Conservation (phyloP, 2,329 filamentous ascomycete genomes). For the Stylonectria norvegica region DNA sequence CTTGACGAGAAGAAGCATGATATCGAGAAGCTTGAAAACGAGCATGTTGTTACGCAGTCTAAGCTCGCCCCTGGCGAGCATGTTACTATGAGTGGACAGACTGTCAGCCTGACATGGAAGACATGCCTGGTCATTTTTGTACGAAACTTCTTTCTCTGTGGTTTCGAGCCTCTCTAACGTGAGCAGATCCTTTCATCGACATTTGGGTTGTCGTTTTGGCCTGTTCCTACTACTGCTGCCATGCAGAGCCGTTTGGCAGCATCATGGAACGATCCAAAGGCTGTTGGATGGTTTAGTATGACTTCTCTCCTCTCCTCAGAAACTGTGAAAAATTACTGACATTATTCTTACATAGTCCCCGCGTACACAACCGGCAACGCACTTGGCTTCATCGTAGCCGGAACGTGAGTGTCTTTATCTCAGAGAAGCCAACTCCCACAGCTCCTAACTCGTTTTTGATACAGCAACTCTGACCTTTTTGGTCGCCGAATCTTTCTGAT, state of each 20-base stretch:
- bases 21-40: not conserved
- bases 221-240: slow-evolving; percentile 1
- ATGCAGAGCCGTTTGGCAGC: not conserved
- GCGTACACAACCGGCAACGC: not conserved
- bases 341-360: not conserved
- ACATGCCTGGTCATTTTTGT: not conserved
- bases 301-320: not conserved
- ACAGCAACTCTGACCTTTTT: not conserved
- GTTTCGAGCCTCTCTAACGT: not conserved
- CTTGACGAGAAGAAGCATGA: not conserved
- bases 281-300: not conserved
- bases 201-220: slow-evolving; percentile 1
- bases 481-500: not conserved
- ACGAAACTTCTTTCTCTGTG: not conserved
- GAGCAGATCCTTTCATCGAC: not conserved
- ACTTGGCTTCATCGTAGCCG: not conserved
- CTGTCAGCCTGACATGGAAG: not conserved
- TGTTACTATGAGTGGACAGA: not conserved
- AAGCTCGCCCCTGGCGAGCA: not conserved
- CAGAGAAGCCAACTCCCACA: not conserved
- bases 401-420: not conserved
- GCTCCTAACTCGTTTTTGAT: not conserved
- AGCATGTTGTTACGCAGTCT: not conserved
- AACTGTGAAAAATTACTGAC: not conserved
- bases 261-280: not conserved